Evolutionary conservation across 441 rosid species (phyloP).

Genomic region (Gossypium laxum): DNA sequence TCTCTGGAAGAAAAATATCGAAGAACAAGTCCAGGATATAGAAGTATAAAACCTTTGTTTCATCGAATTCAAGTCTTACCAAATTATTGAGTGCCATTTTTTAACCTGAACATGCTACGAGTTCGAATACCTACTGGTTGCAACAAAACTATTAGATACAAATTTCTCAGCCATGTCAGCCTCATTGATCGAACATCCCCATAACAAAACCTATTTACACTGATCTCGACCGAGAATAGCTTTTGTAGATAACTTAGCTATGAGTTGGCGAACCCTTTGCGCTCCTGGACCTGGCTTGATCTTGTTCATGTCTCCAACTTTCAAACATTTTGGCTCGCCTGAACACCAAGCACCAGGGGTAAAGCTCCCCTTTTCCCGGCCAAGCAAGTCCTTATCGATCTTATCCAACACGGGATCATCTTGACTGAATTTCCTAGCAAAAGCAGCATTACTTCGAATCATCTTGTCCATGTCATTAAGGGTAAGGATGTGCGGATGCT

Average conservation of each 20-base stretch:
- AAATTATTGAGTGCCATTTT: background rate
- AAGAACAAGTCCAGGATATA: background rate
- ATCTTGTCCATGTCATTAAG: slow-evolving; percentile 53
- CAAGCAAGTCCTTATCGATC: slow-evolving; percentile 61
- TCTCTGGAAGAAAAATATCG: background rate
- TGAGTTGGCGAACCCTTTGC: slow-evolving; percentile 47
- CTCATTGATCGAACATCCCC: slow-evolving; percentile 7
- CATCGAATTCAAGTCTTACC: slow-evolving; percentile 2
- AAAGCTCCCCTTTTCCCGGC: slow-evolving; percentile 43
- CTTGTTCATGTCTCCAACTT: slow-evolving; percentile 47
- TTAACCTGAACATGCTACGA: slow-evolving; percentile 9
- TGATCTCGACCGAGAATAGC: slow-evolving; percentile 42
- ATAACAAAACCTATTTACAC: slow-evolving; percentile 52
- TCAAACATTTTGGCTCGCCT: slow-evolving; percentile 54
- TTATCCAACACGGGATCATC: slow-evolving; percentile 48
- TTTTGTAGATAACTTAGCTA: slow-evolving; percentile 36
- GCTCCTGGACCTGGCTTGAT: slow-evolving; percentile 76
- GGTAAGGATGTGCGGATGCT: slow-evolving; percentile 73
- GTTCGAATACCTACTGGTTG: background rate
- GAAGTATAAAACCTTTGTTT: background rate
- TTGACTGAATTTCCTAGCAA: slow-evolving; percentile 66
- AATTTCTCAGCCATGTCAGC: slow-evolving; percentile 3
- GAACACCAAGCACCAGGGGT: slow-evolving; percentile 95
- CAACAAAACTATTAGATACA: slow-evolving; percentile 12
- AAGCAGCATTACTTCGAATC: slow-evolving; percentile 67